These are phyloP conservation scores for Cercospora citrullina DNA, from an alignment of 2,329 filamentous ascomycete genomes.

Conservation along the genomic window DNA sequence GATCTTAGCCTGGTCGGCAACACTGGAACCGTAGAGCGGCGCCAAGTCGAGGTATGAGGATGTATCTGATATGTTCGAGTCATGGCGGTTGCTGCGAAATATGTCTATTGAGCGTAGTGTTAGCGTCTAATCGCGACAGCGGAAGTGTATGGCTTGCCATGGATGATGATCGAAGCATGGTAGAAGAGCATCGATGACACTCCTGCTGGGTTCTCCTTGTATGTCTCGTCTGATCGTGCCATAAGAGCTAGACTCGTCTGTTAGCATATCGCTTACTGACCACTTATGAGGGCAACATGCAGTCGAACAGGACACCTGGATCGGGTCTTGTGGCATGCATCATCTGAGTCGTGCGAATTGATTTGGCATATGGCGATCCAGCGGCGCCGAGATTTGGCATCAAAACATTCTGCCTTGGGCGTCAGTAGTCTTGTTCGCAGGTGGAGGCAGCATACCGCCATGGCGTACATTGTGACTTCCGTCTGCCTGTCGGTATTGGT, in stretches of 20 bases:
- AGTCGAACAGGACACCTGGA: background rate
- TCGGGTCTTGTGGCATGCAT: background rate
- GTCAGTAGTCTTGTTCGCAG: background rate
- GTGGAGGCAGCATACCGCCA: background rate
- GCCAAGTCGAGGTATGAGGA: slow-evolving; percentile 72
- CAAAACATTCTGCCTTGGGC: background rate
- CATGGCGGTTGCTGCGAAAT: slow-evolving; percentile 66
- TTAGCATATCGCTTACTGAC: background rate
- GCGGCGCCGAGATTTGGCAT: background rate
- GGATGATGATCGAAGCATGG: slow-evolving; percentile 72
- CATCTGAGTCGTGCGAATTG: background rate
- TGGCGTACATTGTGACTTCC: background rate
- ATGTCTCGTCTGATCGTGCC: background rate
- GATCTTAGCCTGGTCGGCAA: slow-evolving; percentile 52
- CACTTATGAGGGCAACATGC: background rate
- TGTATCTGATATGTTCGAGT: slow-evolving; percentile 63
- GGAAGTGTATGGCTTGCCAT: slow-evolving; percentile 46
- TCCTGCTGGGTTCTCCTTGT: background rate
- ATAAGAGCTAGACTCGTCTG: background rate
- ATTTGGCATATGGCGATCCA: background rate
- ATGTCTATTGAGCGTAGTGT: slow-evolving; percentile 53
- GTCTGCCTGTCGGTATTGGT: background rate
- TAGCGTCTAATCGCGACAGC: background rate
- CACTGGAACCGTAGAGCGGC: slow-evolving; percentile 66
- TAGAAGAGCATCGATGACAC: slow-evolving; percentile 61